Percentiles rank a stretch among this genome's conserved stretches.
Evolutionary conservation across 176 grass and related monocot species (phyloP).

Genomic region (Triticum timopheevii): DNA sequence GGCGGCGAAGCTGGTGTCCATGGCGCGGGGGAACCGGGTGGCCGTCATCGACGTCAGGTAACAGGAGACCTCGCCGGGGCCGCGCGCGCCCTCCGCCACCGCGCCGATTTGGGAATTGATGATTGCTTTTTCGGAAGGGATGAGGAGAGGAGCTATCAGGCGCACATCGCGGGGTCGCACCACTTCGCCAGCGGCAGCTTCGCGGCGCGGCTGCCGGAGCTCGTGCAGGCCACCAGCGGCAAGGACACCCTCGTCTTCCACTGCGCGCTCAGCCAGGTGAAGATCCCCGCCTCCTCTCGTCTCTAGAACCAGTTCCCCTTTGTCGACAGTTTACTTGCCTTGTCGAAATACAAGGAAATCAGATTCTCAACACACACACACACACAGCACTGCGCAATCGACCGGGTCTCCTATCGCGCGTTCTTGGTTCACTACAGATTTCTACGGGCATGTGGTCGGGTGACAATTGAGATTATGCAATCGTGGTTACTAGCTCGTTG

Average conservation of each 20-base stretch:
- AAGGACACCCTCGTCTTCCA: conserved; percentile 96
- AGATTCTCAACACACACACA: neutral
- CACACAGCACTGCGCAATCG: neutral
- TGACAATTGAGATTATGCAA: neutral
- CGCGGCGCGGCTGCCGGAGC: conserved; percentile 60
- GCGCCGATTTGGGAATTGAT: conserved; percentile 7
- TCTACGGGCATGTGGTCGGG: neutral
- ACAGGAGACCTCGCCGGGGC: neutral
- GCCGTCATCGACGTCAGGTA: conserved; percentile 23
- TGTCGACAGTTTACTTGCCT: neutral
- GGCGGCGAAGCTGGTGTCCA: conserved; percentile 54
- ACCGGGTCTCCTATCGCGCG: neutral
- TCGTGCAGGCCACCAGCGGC: conserved; percentile 43
- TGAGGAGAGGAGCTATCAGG: conserved; percentile 81
- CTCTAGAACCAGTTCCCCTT: neutral
- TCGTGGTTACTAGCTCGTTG: too few relatives aligned
- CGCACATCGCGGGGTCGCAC: conserved; percentile 72
- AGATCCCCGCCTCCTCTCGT: neutral
- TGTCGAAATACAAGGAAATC: neutral
- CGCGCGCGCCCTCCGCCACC: neutral
- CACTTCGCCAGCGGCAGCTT: conserved; percentile 84
- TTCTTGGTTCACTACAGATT: neutral
- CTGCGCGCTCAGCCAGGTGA: conserved; percentile 92
- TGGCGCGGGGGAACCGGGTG: conserved; percentile 21
- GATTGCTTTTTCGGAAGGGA: conserved; percentile 42